phyloP scores from a whole-genome alignment of 1,284 basidiomycete genomes.

The Amylostereum areolatum region DNA sequence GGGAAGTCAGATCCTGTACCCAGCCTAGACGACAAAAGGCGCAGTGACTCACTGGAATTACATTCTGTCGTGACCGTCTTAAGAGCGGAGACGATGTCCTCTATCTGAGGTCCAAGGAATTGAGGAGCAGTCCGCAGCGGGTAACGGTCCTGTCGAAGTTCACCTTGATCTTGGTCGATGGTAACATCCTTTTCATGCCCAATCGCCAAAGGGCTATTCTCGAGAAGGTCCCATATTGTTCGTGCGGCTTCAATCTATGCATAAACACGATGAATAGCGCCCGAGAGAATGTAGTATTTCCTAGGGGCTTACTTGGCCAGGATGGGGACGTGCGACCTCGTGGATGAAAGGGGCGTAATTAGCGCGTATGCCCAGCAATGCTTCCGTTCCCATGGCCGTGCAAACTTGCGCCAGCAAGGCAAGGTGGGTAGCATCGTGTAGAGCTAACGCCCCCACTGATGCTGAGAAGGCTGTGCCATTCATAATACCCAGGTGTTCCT shows the following conservation, averaged over 20 bases:
- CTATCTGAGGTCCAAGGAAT: slow-evolving; percentile 83
- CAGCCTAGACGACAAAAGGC: too few relatives aligned
- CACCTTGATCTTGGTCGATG: slow-evolving; percentile 65
- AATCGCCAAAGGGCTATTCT: slow-evolving; percentile 65
- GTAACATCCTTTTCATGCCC: slow-evolving; percentile 56
- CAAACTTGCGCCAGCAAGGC: slow-evolving; percentile 68
- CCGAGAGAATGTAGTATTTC: not conserved
- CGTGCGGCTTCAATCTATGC: slow-evolving; percentile 60
- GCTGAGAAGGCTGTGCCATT: slow-evolving; percentile 84
- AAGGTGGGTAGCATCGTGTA: slow-evolving; percentile 71
- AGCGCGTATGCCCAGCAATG: slow-evolving; percentile 66
- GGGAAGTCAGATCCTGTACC: too few relatives aligned
- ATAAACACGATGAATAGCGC: slow-evolving; percentile 2
- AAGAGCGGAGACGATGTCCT: slow-evolving; percentile 68
- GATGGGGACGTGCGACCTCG: slow-evolving; percentile 72
- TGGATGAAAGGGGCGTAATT: slow-evolving; percentile 82
- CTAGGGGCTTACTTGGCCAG: slow-evolving; percentile 56
- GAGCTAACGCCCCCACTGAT: slow-evolving; percentile 51
- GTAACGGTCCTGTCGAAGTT: slow-evolving; percentile 74
- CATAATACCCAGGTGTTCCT: slow-evolving; percentile 78
- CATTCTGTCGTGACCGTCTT: slow-evolving; percentile 68
- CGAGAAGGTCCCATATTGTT: slow-evolving; percentile 63
- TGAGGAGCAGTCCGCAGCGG: slow-evolving; percentile 75
- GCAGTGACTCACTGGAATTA: slow-evolving; percentile 51
- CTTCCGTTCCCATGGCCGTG: slow-evolving; percentile 84